phyloP scores from a whole-genome alignment of 2,329 filamentous ascomycete genomes.

The Ploettnerulaceae sp. region DNA sequence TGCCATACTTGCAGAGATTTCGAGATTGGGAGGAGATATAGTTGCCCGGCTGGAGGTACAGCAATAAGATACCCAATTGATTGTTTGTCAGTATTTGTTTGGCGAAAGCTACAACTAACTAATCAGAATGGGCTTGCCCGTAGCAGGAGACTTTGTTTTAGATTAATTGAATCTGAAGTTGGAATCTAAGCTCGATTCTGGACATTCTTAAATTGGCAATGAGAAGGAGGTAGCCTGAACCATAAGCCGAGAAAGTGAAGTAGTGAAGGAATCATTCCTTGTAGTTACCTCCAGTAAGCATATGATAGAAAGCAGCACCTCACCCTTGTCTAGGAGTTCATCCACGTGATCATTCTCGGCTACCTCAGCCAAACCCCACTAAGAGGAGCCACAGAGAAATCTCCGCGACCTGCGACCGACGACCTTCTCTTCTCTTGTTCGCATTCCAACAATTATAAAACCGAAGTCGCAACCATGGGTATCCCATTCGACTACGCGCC shows the following conservation, averaged over 20 bases:
- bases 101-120: too few relatives aligned
- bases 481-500: slow-evolving; percentile 75
- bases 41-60: slow-evolving; percentile 58
- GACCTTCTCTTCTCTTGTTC: background rate
- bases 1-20: slow-evolving; percentile 68
- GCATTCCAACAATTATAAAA: background rate
- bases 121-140: too few relatives aligned
- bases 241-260: too few relatives aligned
- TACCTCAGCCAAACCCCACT: background rate
- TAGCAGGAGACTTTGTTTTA: too few relatives aligned
- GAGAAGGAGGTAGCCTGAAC: too few relatives aligned
- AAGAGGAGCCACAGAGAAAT: slow-evolving; percentile 9
- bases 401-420: background rate
- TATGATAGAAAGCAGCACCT: too few relatives aligned
- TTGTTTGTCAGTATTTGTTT: background rate
- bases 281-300: too few relatives aligned
- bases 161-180: too few relatives aligned
- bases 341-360: background rate
- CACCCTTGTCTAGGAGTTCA: too few relatives aligned
- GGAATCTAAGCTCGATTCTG: too few relatives aligned
- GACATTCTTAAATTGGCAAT: too few relatives aligned
- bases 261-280: too few relatives aligned
- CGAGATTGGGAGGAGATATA: slow-evolving; percentile 60
- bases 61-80: slow-evolving; percentile 3
- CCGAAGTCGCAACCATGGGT: slow-evolving; percentile 28